Percentiles rank a stretch among this genome's conserved stretches.
Evolutionary conservation across 1,139 yeast genomes (phyloP).

Genomic region (Sugiyamaella novakii): DNA sequence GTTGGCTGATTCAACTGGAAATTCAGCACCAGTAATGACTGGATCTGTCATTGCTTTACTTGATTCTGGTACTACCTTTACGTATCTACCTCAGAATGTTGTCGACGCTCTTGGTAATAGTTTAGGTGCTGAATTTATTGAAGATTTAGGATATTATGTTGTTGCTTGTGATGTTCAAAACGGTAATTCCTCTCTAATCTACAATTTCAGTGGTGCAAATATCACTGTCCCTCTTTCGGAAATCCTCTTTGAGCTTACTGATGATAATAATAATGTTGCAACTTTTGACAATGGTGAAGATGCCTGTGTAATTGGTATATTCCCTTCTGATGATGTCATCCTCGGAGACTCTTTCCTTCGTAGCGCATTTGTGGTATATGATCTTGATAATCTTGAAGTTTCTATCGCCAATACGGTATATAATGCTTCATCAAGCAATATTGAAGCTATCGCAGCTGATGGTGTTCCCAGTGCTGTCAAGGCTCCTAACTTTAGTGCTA

Average conservation of each 20-base stretch:
- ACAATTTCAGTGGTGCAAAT: slow-evolving; percentile 38
- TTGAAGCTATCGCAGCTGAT: slow-evolving; percentile 31
- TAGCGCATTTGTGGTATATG: slow-evolving; percentile 74
- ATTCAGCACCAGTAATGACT: slow-evolving; percentile 16
- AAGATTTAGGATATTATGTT: slow-evolving; percentile 26
- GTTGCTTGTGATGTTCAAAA: slow-evolving; percentile 26
- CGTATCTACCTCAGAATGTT: slow-evolving; percentile 36
- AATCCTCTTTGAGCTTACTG: slow-evolving; percentile 31
- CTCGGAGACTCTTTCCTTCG: slow-evolving; percentile 77
- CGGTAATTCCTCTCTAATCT: slow-evolving; percentile 29
- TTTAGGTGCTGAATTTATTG: slow-evolving; percentile 31
- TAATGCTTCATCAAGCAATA: slow-evolving; percentile 29
- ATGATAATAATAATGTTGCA: slow-evolving; percentile 26
- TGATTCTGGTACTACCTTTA: slow-evolving; percentile 44
- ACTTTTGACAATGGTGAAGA: slow-evolving; percentile 29
- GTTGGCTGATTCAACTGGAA: slow-evolving; percentile 20
- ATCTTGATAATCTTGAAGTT: slow-evolving; percentile 64
- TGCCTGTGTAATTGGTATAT: slow-evolving; percentile 37
- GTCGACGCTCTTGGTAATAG: slow-evolving; percentile 30
- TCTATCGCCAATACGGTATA: slow-evolving; percentile 62
- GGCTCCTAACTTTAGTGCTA: slow-evolving; percentile 34
- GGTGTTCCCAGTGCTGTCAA: slow-evolving; percentile 37
- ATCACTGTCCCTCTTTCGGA: slow-evolving; percentile 35
- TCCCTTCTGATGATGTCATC: slow-evolving; percentile 35
- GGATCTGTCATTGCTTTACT: slow-evolving; percentile 34